phyloP scores from a whole-genome alignment of 495 filamentous ascomycete species.

The Stereocaulon alpinum region DNA sequence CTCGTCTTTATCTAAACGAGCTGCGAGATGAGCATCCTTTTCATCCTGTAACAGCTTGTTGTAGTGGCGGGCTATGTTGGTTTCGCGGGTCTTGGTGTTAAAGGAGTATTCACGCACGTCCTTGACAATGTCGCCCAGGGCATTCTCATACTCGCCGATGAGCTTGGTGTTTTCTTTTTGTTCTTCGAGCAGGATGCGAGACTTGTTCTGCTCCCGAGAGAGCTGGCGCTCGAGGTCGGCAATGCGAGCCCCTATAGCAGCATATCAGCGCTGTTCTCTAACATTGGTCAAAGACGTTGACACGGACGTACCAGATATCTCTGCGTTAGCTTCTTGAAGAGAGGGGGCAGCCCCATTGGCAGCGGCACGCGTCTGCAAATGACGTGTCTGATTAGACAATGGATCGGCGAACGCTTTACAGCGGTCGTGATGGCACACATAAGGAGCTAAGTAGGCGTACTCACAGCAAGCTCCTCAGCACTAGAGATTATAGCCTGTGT shows the following conservation, averaged over 20 bases:
- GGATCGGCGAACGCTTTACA: background rate
- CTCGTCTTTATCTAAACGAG: constrained; percentile 52
- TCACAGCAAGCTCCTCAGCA: constrained; percentile 49
- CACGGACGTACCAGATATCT: constrained; percentile 32
- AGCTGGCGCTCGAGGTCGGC: constrained; percentile 44
- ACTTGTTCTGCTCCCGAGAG: constrained; percentile 37
- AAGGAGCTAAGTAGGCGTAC: constrained; percentile 12
- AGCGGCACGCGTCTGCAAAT: constrained; percentile 31
- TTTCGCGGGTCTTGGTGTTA: constrained; percentile 48
- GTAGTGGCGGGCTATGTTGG: constrained; percentile 49
- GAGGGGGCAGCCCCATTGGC: constrained; percentile 35
- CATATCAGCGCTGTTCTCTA: background rate
- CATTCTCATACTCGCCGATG: constrained; percentile 48
- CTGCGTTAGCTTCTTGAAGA: constrained; percentile 40
- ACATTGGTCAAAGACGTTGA: background rate
- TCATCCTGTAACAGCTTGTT: constrained; percentile 47
- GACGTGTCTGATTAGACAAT: background rate
- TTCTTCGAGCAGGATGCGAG: constrained; percentile 38
- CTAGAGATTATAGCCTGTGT: constrained; percentile 64
- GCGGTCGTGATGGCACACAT: background rate
- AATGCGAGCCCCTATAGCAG: constrained; percentile 34
- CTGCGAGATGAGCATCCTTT: constrained; percentile 44
- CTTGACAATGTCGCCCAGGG: constrained; percentile 46
- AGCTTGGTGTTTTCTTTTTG: constrained; percentile 42
- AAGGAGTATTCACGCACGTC: constrained; percentile 53